Evolutionary conservation across 2,329 filamentous ascomycete species (phyloP).

Genomic region (Clonostachys byssicola): DNA sequence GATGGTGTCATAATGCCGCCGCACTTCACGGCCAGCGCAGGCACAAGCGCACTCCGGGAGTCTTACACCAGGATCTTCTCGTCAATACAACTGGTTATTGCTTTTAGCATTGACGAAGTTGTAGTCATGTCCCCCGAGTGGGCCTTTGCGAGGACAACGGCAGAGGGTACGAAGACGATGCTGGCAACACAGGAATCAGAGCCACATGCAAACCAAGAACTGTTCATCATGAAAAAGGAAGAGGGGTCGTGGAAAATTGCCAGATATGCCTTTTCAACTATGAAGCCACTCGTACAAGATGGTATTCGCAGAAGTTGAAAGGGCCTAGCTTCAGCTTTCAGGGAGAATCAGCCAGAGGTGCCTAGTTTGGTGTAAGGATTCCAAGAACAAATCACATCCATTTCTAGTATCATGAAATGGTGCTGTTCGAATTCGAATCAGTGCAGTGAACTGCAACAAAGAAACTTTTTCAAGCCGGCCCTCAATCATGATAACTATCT

Average conservation of each 20-base stretch:
- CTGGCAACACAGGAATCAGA: constrained; percentile 7
- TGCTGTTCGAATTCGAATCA: too few species aligned
- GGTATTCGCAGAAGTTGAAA: constrained; percentile 3
- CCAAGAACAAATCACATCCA: too few species aligned
- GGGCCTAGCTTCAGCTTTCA: too few species aligned
- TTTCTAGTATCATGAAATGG: too few species aligned
- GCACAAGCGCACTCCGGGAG: constrained; percentile 6
- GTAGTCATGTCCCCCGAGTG: constrained; percentile 10
- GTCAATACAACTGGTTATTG: constrained; percentile 7
- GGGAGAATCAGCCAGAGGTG: too few species aligned
- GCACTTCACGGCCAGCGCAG: constrained; percentile 9
- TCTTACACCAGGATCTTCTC: constrained; percentile 11
- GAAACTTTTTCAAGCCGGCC: too few species aligned
- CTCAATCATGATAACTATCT: too few species aligned
- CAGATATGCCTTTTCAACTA: constrained; percentile 11
- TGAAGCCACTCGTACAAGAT: constrained; percentile 11
- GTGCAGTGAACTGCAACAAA: too few species aligned
- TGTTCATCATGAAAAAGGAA: constrained; percentile 11
- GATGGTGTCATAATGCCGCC: constrained; percentile 15
- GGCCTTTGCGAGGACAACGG: constrained; percentile 12
- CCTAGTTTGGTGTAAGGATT: too few species aligned
- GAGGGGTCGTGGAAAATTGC: constrained; percentile 10
- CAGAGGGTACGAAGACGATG: constrained; percentile 11
- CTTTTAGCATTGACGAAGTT: constrained; percentile 8
- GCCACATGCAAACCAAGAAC: constrained; percentile 10